These are phyloP conservation scores for Trichosporon inkin DNA, from an alignment of 1,284 basidiomycete genomes.

Conservation along the genomic window DNA sequence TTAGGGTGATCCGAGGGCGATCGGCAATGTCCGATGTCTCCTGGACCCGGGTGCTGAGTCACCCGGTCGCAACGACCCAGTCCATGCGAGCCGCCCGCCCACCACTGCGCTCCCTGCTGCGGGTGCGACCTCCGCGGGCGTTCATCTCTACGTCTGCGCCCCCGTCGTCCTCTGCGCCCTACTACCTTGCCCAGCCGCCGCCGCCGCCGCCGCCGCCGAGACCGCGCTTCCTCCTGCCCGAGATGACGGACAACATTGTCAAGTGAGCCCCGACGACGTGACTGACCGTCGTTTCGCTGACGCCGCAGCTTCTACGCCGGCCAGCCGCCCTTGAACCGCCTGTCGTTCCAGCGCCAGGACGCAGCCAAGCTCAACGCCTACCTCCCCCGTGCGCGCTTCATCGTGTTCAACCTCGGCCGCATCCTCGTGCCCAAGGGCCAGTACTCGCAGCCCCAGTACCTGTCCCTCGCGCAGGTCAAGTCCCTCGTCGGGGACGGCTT, in stretches of 20 bases:
- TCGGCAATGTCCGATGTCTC: no score
- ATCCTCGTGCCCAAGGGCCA: conserved; percentile 41
- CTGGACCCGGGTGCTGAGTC: no score
- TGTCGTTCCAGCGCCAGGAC: conserved; percentile 76
- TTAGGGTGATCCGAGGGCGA: no score
- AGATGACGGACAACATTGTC: conserved; percentile 32
- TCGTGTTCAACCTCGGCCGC: conserved; percentile 60
- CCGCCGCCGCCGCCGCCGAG: neutral
- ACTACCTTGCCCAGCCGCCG: no score
- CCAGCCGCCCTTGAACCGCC: conserved; percentile 71
- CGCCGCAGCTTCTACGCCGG: conserved; percentile 65
- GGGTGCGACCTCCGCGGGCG: no score
- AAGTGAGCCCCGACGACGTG: conserved; percentile 33
- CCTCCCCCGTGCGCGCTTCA: conserved; percentile 62
- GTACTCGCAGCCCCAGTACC: conserved; percentile 57
- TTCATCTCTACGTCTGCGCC: no score
- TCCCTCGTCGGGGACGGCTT: conserved; percentile 57
- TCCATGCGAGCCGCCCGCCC: no score
- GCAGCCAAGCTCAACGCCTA: conserved; percentile 67
- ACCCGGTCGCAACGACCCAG: no score
- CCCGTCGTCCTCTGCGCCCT: no score
- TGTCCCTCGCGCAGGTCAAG: conserved; percentile 59
- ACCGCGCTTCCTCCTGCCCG: neutral
- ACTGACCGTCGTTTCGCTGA: neutral
- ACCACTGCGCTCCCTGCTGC: no score